Evolutionary conservation across 306 rosid genomes (phyloP).

Genomic region (Oxytropis ochrocephala): DNA sequence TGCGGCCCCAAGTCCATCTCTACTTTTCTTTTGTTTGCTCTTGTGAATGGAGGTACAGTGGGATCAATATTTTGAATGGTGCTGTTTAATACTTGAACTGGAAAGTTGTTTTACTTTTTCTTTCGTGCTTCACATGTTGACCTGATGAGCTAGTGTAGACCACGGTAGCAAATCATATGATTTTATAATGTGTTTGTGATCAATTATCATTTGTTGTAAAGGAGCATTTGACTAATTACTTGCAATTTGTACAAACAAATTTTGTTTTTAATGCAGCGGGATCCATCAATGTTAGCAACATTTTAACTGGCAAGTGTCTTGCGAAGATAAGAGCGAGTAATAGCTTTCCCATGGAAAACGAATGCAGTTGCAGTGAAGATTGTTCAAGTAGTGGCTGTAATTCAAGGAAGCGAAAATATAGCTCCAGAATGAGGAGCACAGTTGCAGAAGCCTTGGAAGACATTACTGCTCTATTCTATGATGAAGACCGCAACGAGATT

Average conservation of each 20-base stretch:
- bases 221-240: neutral
- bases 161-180: neutral
- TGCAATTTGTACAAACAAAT: neutral
- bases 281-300: conserved; percentile 89
- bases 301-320: conserved; percentile 88
- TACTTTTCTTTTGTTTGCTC: neutral
- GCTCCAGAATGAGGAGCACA: conserved; percentile 60
- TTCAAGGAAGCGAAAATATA: conserved; percentile 38
- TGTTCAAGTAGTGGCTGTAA: conserved; percentile 28
- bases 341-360: conserved; percentile 37
- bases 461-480: conserved; percentile 90
- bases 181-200: neutral
- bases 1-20: neutral
- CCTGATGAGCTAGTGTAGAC: neutral
- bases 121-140: neutral
- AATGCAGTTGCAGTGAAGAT: conserved; percentile 36
- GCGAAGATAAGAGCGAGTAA: conserved; percentile 73
- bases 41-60: neutral
- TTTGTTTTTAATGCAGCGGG: conserved; percentile 58
- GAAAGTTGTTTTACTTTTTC: neutral
- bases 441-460: conserved; percentile 94
- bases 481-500: conserved; percentile 90
- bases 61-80: neutral
- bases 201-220: neutral
- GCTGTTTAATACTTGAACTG: conserved; percentile 3